Conservation (phyloP, 2,329 filamentous ascomycete genomes). For the Scopulariopsis brevicaulis region DNA sequence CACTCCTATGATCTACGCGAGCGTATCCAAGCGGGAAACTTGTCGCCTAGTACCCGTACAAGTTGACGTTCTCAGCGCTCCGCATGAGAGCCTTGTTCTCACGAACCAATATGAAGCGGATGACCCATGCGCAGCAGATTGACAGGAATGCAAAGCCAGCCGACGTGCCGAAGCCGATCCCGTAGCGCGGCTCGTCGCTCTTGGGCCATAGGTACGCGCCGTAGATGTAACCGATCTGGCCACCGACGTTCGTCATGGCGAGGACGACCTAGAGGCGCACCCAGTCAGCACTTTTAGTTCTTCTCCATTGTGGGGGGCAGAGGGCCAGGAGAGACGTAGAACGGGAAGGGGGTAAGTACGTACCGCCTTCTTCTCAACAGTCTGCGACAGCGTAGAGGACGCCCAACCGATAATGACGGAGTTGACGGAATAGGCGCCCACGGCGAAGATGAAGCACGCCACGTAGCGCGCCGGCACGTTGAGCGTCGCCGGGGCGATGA, state of each 20-base stretch:
- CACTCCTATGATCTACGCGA: neutral
- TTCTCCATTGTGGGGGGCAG: too few relatives aligned
- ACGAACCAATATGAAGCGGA: conserved; percentile 24
- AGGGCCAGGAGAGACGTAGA: too few relatives aligned
- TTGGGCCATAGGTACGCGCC: conserved; percentile 38
- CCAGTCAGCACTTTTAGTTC: too few relatives aligned
- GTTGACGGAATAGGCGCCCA: conserved; percentile 32
- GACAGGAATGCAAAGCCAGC: conserved; percentile 26
- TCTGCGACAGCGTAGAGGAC: conserved; percentile 29
- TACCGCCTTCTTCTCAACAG: conserved; percentile 33
- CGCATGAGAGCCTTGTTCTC: conserved; percentile 26
- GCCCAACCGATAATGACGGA: conserved; percentile 35
- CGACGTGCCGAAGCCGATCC: conserved; percentile 30
- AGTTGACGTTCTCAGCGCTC: conserved; percentile 18
- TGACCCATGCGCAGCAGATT: conserved; percentile 27
- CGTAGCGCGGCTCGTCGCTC: conserved; percentile 29
- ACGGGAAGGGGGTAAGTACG: too few relatives aligned
- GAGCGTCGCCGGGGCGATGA: conserved; percentile 22
- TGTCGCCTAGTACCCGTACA: conserved; percentile 23
- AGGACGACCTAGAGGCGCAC: conserved; percentile 19
- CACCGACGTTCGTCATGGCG: conserved; percentile 35
- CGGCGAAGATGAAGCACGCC: conserved; percentile 28
- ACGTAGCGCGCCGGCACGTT: conserved; percentile 26
- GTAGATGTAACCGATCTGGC: conserved; percentile 35
- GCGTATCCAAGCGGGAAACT: neutral